These are phyloP conservation scores for Quercus tomentella DNA, from an alignment of 331 rosid genomes.

Conservation along the genomic window DNA sequence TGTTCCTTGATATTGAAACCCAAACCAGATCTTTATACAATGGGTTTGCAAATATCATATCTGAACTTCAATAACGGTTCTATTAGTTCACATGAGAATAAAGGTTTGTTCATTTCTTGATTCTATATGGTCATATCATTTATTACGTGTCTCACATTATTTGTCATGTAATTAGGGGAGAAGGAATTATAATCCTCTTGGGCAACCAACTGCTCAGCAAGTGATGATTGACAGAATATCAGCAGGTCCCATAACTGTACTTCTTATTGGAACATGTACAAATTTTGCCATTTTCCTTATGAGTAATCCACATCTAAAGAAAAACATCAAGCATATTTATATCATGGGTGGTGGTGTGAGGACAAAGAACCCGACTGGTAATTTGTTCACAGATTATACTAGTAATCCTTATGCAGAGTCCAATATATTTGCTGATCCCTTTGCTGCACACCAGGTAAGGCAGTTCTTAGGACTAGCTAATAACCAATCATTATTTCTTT, in stretches of 20 bases:
- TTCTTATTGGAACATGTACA: slow-evolving; percentile 68
- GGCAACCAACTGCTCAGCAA: slow-evolving; percentile 73
- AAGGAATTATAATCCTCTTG: slow-evolving; percentile 62
- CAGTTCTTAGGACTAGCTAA: not conserved
- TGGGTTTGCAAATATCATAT: not conserved
- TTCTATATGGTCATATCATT: not conserved
- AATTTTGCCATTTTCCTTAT: slow-evolving; percentile 77
- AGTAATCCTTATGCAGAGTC: slow-evolving; percentile 86
- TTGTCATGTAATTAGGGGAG: slow-evolving; percentile 36
- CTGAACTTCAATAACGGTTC: not conserved
- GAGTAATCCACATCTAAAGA: slow-evolving; percentile 76
- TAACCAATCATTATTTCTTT: not conserved
- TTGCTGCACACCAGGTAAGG: slow-evolving; percentile 85
- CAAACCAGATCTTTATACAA: not conserved
- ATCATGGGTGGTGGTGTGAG: slow-evolving; percentile 92
- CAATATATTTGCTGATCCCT: slow-evolving; percentile 82
- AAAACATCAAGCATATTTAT: slow-evolving; percentile 72
- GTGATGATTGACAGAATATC: slow-evolving; percentile 80
- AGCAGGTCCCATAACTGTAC: slow-evolving; percentile 63
- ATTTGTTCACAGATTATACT: slow-evolving; percentile 59
- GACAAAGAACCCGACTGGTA: slow-evolving; percentile 75
- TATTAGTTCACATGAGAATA: not conserved
- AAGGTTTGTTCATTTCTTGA: not conserved
- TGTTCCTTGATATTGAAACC: not conserved
- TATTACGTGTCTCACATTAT: not conserved